phyloP scores from a whole-genome alignment of 805 yeast species.

The Monosporozyma unispora region DNA sequence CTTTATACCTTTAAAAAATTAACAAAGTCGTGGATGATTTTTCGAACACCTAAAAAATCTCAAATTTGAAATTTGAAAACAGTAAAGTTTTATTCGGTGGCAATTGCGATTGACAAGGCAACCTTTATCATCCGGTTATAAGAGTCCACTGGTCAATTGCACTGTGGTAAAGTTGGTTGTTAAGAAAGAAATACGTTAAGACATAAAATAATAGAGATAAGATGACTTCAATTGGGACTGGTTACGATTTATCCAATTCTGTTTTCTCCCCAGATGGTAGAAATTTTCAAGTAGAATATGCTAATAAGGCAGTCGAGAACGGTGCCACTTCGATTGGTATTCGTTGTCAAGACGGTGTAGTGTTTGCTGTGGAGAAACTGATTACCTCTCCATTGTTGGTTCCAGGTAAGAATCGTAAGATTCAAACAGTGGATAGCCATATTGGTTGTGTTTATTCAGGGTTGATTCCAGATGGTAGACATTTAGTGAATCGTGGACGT shows the following conservation, averaged over 20 bases:
- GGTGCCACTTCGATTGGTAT: slow-evolving; percentile 94
- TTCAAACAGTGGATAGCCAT: slow-evolving; percentile 88
- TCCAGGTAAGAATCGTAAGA: slow-evolving; percentile 80
- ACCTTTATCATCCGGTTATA: not conserved
- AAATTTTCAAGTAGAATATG: slow-evolving; percentile 96
- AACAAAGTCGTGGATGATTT: no score
- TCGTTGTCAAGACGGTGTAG: slow-evolving; percentile 85
- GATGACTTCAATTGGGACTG: slow-evolving; percentile 94
- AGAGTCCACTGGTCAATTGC: not conserved
- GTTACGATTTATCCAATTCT: slow-evolving; percentile 95
- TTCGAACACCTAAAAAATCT: no score
- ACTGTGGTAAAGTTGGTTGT: not conserved
- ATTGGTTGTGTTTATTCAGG: slow-evolving; percentile 95
- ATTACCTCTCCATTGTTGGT: slow-evolving; percentile 79
- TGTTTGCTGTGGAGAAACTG: slow-evolving; percentile 95
- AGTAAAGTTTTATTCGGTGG: not conserved
- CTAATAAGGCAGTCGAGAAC: slow-evolving; percentile 93
- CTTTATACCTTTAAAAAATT: no score
- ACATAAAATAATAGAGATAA: not conserved
- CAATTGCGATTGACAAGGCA: not conserved
- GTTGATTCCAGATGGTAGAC: slow-evolving; percentile 92
- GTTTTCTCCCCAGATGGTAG: slow-evolving; percentile 86
- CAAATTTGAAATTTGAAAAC: not conserved
- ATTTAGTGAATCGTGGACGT: slow-evolving; percentile 82
- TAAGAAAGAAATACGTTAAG: no score